Evolutionary conservation across 2,329 filamentous ascomycete species (phyloP), one percentile per base, ranked within the genome.

Genomic region (Bipolaris bicolor): DNA sequence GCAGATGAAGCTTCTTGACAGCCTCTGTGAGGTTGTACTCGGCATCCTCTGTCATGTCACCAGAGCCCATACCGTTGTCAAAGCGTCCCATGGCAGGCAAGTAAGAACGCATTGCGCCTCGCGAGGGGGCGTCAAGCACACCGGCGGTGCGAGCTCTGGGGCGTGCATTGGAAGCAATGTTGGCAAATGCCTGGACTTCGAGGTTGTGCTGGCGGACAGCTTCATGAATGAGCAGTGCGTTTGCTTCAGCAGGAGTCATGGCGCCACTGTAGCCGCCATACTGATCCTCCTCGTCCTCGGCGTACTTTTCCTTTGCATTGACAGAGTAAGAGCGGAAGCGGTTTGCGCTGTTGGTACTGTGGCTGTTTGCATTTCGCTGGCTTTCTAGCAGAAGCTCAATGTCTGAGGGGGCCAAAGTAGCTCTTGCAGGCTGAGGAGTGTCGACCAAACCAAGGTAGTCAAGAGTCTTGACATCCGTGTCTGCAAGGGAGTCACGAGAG

Each of bases 231-330:
- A 85, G 83, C 45, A 86, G 80, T 44, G 86, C 84, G 49, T 83
- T 84, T 31, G 85, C 84, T 41, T 83, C 82, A 16, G 84, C 82
- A 15, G 87, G 86, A 1, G 86, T 88, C 61, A 87, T 74, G 3
- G 82, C 81, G 22, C 86, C 86, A 51, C 84, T 86, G 62, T 86
- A 85, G 49, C 80, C 79, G 43, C 83, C 82, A 69, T 87, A 87
- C 58, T 90, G 91, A 15, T 91, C 88, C 58, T 92, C 90, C 24
- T 92, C 89, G 50, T 96, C 93, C 68, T 96, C 92, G 2, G 90
- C 93, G 69, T 98, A 98, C 76, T 95, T 96, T 75, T 98, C 94
- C 78, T 96, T 97, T 54, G 96, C 96, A 77, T 99, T 99, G 64
- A 99, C 95, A 0, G 95, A 99, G 77, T 97, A 98, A 1, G 95